Base-by-base conservation (phyloP, 2,329 filamentous ascomycete species). In the Aureobasidium sp. region DNA sequence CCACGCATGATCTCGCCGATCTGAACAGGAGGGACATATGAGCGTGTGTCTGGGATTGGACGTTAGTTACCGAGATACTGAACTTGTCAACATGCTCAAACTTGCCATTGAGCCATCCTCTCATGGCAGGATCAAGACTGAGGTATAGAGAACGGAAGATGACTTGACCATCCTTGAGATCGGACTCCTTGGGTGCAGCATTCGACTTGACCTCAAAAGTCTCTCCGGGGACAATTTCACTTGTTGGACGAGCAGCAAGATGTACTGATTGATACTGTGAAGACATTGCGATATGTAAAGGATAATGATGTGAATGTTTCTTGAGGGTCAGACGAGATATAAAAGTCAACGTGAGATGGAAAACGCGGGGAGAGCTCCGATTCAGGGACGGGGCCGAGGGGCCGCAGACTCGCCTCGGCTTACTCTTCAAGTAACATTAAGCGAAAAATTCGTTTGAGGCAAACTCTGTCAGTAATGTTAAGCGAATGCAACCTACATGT, bases 81-180 rank as follows among this genome's bases (percentile, higher is more conserved):
- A 14, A 5, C 1, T 14, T 8, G 3, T 1, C n/a, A 5, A 6
- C 3, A 6, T 14, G n/a, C 3, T n/a, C 17, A 12, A 31, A 22
- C 53, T 41, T 11, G 49, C 56, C 56, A 20, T 61, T 61, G 62
- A 83, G 79, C 79, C 79, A 81, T 49, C 72, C 74, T 37, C 80
- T 75, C 69, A 82, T 79, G 1, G 79, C 80, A 3, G 81, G 80
- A 68, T 83, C 80, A 61, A 82, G 81, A 64, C 78, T 81, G 61
- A 82, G 68, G 68, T 77, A 81, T 31, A 77, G 69, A 2, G 72
- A 69, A 67, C 81, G 78, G 64, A 80, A 67, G 29, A 82, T 75
- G 65, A 80, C 72, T 70, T 82, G 72, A 62, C 74, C 70, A 41
- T 74, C 63, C 36, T 71, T 68, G 12, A 70, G 63, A 25, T 61